Base-by-base conservation (phyloP, 2,329 filamentous ascomycete genomes). In the Aspergillus niger region DNA sequence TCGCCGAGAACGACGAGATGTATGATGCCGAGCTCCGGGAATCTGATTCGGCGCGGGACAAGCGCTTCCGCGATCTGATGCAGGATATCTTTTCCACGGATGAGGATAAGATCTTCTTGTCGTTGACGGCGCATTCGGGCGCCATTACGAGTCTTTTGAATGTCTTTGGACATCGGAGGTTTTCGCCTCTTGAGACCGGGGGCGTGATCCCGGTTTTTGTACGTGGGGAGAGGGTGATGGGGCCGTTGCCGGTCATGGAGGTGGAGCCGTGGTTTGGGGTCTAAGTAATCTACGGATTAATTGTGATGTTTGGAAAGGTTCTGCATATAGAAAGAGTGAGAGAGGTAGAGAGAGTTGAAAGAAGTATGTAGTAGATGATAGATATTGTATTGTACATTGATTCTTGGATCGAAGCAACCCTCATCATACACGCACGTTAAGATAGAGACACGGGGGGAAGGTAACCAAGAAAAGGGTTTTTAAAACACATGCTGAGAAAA, bases 41-140 rank as follows among this genome's bases (percentile, higher is more conserved):
- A 68, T 82, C 81, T 0, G 65, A 79, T 24, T 70, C 73, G 0
- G 79, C 80, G 20, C 80, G 84, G 39, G 80, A 83, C 55, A 73
- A 75, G 2, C 78, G 85, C 2, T 66, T 81, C 5, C 69, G 68
- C n/a, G 61, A 61, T 8, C 71, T 86, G 2, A 71, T 89, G 24
- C 79, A 83, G 59, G 82, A 86, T 59, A 75, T 89, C 15, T 85
- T 86, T 59, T 32, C 30, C 11, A 66, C 66, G 0, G 70, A 72
- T 22, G 83, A 85, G 59, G 67, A 70, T 8, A 81, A 73, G 63
- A 78, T 76, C 0, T 82, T 82, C 53, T 70, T 88, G 10, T 84
- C 81, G 3, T 72, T 88, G 43, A 87, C 85, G 1, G 81, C 80
- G 43, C 86, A 89, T 70, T 86, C 83, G 1, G 85, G 85, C 0